Conservation (phyloP, 2,329 filamentous ascomycete species). For the Nigrospora sphaerica region DNA sequence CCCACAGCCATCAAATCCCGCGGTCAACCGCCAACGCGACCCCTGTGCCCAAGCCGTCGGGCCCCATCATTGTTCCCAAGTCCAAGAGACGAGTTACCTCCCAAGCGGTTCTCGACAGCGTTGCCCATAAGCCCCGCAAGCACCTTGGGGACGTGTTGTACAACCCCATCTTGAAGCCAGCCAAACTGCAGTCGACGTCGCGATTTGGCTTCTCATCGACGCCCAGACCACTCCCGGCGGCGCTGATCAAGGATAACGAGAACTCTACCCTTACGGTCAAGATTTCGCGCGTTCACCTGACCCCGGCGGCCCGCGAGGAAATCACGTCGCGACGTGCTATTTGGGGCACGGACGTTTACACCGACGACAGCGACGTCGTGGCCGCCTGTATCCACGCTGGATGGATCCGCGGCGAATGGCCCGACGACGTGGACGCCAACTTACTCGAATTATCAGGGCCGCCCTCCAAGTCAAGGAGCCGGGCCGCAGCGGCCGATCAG, state of each 20-base stretch:
- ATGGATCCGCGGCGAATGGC: conserved; percentile 86
- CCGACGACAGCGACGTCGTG: conserved; percentile 89
- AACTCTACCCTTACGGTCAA: conserved; percentile 90
- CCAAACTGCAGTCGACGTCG: conserved; percentile 35
- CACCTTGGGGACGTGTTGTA: conserved; percentile 86
- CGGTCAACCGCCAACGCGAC: conserved; percentile 25
- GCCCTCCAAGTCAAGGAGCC: conserved; percentile 27
- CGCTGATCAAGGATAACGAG: conserved; percentile 64
- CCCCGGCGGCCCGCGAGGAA: conserved; percentile 64
- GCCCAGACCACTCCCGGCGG: conserved; percentile 69
- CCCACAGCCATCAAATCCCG: conserved; percentile 44
- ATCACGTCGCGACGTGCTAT: conserved; percentile 74
- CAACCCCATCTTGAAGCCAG: conserved; percentile 54
- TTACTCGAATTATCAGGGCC: conserved; percentile 51
- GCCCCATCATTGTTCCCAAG: conserved; percentile 42
- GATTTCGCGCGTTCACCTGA: conserved; percentile 73
- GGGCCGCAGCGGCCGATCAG: conserved; percentile 15
- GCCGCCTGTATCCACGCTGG: conserved; percentile 90
- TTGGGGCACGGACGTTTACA: conserved; percentile 93
- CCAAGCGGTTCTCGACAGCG: conserved; percentile 63
- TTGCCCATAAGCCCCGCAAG: conserved; percentile 62
- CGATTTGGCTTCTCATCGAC: conserved; percentile 42
- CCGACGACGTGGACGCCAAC: conserved; percentile 64
- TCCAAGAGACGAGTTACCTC: conserved; percentile 62
- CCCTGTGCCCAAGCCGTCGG: conserved; percentile 22